Percentiles rank a stretch among this genome's conserved stretches.
Conservation (phyloP, 495 filamentous ascomycete species). For the Friedmanniomyces endolithicus region DNA sequence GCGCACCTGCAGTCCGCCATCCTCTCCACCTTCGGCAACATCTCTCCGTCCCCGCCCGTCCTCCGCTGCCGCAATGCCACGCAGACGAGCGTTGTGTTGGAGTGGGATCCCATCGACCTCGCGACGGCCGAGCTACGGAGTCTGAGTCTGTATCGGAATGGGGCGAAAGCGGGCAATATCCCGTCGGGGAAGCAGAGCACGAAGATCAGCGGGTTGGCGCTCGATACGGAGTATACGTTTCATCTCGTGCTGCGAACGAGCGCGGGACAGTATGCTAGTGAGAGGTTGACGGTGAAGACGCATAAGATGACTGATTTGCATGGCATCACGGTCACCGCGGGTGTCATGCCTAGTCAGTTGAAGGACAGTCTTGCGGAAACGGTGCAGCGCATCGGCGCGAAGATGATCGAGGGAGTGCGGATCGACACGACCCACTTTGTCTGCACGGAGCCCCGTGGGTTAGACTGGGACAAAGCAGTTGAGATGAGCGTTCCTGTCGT, state of each 20-base stretch:
- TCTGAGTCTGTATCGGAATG: constrained; percentile 85
- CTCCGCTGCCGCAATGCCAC: constrained; percentile 91
- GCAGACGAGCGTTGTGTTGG: constrained; percentile 90
- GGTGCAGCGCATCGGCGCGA: constrained; percentile 81
- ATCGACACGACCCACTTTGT: constrained; percentile 99
- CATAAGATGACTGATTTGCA: constrained; percentile 98
- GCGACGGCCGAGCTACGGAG: constrained; percentile 83
- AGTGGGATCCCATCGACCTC: constrained; percentile 92
- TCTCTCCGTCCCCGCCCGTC: constrained; percentile 63
- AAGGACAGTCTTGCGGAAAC: constrained; percentile 62
- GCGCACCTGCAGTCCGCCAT: constrained; percentile 74
- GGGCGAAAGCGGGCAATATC: constrained; percentile 88
- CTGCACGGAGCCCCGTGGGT: constrained; percentile 84
- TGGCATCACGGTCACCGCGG: constrained; percentile 89
- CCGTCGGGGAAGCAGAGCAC: constrained; percentile 79
- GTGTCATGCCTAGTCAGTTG: constrained; percentile 62
- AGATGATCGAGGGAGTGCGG: constrained; percentile 76
- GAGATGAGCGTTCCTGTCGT: constrained; percentile 98
- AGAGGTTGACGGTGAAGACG: constrained; percentile 74
- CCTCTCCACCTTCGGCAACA: constrained; percentile 68
- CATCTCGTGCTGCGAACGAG: constrained; percentile 81
- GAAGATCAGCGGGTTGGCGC: constrained; percentile 91
- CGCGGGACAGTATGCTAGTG: constrained; percentile 74
- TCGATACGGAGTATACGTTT: constrained; percentile 92
- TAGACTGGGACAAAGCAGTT: constrained; percentile 85